Evolutionary conservation across 2,329 filamentous ascomycete genomes (phyloP).

Genomic region (Ilyonectria sp.): DNA sequence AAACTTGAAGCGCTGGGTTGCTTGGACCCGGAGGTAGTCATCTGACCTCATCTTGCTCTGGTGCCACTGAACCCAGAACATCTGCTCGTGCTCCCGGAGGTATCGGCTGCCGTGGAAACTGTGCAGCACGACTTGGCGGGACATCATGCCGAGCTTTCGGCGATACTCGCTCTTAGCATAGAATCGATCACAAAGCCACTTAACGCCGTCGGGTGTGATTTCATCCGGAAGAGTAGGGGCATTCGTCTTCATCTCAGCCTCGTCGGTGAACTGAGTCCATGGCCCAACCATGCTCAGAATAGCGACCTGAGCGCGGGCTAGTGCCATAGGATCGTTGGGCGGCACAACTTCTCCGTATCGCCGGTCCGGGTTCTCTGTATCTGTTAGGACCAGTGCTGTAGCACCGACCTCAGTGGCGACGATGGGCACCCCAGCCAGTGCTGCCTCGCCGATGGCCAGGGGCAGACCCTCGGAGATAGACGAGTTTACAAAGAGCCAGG

Average conservation of each 20-base stretch:
- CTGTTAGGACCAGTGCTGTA: conserved; percentile 36
- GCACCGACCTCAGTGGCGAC: conserved; percentile 39
- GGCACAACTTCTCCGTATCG: conserved; percentile 40
- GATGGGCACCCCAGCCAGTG: conserved; percentile 37
- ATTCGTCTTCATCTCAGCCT: conserved; percentile 15
- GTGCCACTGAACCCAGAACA: conserved; percentile 42
- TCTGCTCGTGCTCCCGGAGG: conserved; percentile 37
- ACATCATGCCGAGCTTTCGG: conserved; percentile 32
- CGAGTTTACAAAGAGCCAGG: conserved; percentile 41
- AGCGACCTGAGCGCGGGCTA: conserved; percentile 34
- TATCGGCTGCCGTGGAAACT: conserved; percentile 40
- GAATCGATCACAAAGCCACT: conserved; percentile 35
- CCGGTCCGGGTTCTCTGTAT: conserved; percentile 33
- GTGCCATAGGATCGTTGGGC: conserved; percentile 35
- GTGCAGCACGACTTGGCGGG: conserved; percentile 33
- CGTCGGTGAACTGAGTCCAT: conserved; percentile 35
- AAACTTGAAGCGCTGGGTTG: conserved; percentile 27
- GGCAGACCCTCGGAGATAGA: conserved; percentile 40
- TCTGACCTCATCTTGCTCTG: conserved; percentile 27
- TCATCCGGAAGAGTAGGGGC: conserved; percentile 28
- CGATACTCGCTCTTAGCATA: conserved; percentile 31
- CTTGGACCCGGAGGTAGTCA: conserved; percentile 13
- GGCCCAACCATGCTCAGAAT: conserved; percentile 39
- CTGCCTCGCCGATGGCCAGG: conserved; percentile 38
- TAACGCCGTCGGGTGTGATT: conserved; percentile 28